Evolutionary conservation across 2,329 filamentous ascomycete species (phyloP), one percentile per base, ranked within the genome.

Genomic region (Cercospora beticola): DNA sequence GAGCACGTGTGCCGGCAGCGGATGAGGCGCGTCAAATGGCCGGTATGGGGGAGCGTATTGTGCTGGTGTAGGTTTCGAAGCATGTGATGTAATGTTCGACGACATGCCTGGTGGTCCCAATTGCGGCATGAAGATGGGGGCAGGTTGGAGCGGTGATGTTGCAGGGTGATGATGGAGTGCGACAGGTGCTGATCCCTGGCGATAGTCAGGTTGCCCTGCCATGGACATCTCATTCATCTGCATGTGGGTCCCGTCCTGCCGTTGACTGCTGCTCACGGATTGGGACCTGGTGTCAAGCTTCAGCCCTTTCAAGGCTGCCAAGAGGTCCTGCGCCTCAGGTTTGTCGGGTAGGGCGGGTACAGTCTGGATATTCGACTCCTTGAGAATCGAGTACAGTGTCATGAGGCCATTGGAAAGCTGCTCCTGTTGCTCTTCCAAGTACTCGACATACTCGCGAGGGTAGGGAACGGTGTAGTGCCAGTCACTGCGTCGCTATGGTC

Each of bases 391-490:
- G 30, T 71, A 71, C 69, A 72, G 66, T n/a, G 65, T 66, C 46
- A 71, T 62, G 40, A 72, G 43, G 5, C 67, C 71, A 14, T 67
- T 57, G 31, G 71, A 72, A 10, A 72, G 64, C 57, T 72, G 69
- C 49, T 72, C 69, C 40, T 72, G 71, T 31, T 72, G 71, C 49
- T 71, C 67, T 57, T 72, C 71, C 28, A 72, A 66, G 33, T 72
- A 71, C 57, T 72, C 71, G 28, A 72, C 71, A 49, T 72, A 72
- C 52, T 72, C 71, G 40, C 71, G 67, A 28, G 71, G 71, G 57
- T 71, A 72, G 9, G 69, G 71, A 18, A 72, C 71, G 12, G 71
- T 71, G 49, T 69, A 72, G 43, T 72, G 71, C 71, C 71, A 72
- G 26, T 72, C 71, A 43, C 71, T 72, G 43, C 5, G 18, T 18